Conservation (phyloP, 2,329 filamentous ascomycete species). For the Fonsecaea multimorphosa region DNA sequence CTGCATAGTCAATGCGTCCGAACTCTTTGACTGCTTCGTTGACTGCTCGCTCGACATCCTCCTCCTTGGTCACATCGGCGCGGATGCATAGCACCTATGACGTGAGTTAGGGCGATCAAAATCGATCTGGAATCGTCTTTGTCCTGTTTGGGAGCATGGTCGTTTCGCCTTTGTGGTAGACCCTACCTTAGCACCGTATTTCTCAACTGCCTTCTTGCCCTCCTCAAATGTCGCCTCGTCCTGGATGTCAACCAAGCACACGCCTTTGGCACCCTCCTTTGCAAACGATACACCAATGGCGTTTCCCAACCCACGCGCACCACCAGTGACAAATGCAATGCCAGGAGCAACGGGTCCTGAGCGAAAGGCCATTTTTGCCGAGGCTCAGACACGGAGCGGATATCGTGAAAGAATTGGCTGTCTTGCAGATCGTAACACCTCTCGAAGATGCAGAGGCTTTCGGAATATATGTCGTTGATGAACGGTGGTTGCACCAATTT, state of each 20-base stretch:
- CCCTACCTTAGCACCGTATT: conserved; percentile 28
- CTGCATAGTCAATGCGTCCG: conserved; percentile 77
- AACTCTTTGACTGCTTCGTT: conserved; percentile 33
- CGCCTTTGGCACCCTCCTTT: conserved; percentile 47
- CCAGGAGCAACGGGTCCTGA: conserved; percentile 30
- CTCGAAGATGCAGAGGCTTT: not conserved
- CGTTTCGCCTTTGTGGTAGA: not conserved
- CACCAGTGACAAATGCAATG: conserved; percentile 48
- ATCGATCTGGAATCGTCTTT: not conserved
- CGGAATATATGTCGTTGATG: not conserved
- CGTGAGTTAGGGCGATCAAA: not conserved
- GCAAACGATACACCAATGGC: conserved; percentile 46
- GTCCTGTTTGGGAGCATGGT: not conserved
- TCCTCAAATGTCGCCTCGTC: conserved; percentile 27
- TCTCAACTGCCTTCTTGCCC: conserved; percentile 28
- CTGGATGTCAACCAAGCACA: conserved; percentile 43
- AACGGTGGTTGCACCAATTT: not conserved
- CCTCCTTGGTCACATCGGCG: conserved; percentile 34
- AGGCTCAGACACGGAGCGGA: not conserved
- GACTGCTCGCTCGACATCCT: conserved; percentile 31
- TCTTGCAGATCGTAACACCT: not conserved
- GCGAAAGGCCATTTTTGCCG: conserved; percentile 24
- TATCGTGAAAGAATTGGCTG: not conserved
- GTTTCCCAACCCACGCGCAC: conserved; percentile 46
- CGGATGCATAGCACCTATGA: conserved; percentile 29